phyloP scores from a whole-genome alignment of 2,329 filamentous ascomycete species.

The Colletotrichum cereale region DNA sequence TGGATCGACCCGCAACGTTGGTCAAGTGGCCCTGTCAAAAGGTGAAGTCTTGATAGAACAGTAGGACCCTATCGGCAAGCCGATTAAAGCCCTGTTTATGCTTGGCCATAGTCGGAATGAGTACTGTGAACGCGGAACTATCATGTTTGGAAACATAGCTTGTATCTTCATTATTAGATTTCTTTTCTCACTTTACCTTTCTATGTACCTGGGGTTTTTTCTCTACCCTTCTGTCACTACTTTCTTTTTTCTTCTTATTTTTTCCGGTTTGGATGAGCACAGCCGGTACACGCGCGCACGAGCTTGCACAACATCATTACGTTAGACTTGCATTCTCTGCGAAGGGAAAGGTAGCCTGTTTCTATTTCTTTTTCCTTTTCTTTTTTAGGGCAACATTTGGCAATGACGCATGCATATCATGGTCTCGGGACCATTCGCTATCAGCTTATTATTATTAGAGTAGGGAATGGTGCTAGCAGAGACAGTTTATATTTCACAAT shows the following conservation, averaged over 20 bases:
- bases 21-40: not conserved
- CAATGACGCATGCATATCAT: not conserved
- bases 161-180: not conserved
- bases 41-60: not conserved
- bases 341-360: not conserved
- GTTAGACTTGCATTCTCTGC: conserved; percentile 21
- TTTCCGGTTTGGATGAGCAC: not conserved
- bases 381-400: not conserved
- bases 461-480: not conserved
- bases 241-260: not conserved
- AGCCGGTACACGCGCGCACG: too few relatives aligned
- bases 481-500: not conserved
- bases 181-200: not conserved
- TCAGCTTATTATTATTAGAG: not conserved
- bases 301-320: not conserved
- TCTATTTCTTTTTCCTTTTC: too few relatives aligned
- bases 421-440: not conserved
- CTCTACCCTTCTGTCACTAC: too few relatives aligned
- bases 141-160: not conserved
- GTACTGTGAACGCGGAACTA: too few relatives aligned
- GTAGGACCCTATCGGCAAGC: not conserved
- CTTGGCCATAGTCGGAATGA: not conserved
- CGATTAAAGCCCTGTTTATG: not conserved
- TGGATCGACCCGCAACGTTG: not conserved
- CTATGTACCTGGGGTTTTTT: not conserved